phyloP scores from a whole-genome alignment of 306 rosid genomes.

The Quercus parvula region DNA sequence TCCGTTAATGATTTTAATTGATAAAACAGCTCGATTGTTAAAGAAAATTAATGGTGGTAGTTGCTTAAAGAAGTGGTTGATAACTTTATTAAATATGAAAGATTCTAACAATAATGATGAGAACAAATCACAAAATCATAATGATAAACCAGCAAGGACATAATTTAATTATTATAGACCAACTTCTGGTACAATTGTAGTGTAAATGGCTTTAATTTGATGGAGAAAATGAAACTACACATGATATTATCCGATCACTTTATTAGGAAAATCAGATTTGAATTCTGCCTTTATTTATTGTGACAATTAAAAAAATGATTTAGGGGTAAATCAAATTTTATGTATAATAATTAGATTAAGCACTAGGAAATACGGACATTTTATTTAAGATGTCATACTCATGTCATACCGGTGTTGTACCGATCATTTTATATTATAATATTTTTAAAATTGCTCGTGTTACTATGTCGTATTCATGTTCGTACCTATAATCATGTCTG shows the following conservation, averaged over 20 bases:
- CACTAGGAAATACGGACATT: fast-evolving
- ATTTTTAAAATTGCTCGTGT: fast-evolving
- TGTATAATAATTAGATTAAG: no score
- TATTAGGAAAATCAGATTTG: no score
- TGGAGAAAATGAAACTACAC: no score
- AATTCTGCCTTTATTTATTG: no score
- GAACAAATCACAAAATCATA: background rate
- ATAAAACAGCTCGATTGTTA: background rate
- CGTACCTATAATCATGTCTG: fast-evolving
- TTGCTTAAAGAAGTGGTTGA: background rate
- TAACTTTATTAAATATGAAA: background rate
- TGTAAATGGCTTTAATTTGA: no score
- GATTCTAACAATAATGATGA: background rate
- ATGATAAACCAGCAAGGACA: background rate
- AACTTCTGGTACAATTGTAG: no score
- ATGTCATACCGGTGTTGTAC: fast-evolving
- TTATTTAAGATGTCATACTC: fast-evolving
- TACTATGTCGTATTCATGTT: fast-evolving
- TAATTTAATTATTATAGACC: background rate
- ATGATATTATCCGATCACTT: no score
- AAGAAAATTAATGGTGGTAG: background rate
- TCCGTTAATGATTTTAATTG: background rate
- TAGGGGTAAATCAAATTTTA: no score
- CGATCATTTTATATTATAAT: fast-evolving
- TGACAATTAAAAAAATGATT: no score